phyloP scores from a whole-genome alignment of 2,329 filamentous ascomycete species.

The Zymoseptoria ardabiliae region DNA sequence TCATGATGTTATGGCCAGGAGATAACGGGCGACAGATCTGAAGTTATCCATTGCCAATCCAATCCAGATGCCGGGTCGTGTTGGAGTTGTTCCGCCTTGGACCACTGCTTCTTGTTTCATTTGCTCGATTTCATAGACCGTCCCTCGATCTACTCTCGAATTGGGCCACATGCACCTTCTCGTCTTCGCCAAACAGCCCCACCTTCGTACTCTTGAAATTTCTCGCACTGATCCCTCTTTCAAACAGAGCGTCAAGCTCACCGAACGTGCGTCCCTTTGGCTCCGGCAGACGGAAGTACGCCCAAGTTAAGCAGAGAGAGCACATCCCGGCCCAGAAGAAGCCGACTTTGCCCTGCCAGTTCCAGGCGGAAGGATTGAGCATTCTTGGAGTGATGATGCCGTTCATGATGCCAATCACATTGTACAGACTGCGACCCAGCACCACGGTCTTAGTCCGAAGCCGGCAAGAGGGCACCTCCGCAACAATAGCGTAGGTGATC shows the following conservation, averaged over 20 bases:
- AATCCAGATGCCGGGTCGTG: too few species aligned
- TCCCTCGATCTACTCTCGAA: neutral
- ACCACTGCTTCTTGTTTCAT: neutral
- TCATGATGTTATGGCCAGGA: too few species aligned
- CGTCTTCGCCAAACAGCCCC: slow-evolving; percentile 9
- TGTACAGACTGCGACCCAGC: slow-evolving; percentile 22
- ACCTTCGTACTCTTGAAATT: slow-evolving; percentile 28
- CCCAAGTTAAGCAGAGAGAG: slow-evolving; percentile 42
- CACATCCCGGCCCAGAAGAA: slow-evolving; percentile 41
- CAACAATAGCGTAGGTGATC: slow-evolving; percentile 21
- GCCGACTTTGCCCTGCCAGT: slow-evolving; percentile 12
- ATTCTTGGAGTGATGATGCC: slow-evolving; percentile 20
- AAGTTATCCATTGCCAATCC: too few species aligned
- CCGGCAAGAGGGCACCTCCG: slow-evolving; percentile 23
- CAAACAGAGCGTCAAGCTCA: slow-evolving; percentile 51
- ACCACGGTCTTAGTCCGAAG: slow-evolving; percentile 24
- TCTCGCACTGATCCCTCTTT: slow-evolving; percentile 38
- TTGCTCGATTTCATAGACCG: neutral
- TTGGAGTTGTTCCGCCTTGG: too few species aligned
- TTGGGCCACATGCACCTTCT: neutral
- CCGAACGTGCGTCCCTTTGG: slow-evolving; percentile 47
- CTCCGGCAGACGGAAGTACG: slow-evolving; percentile 49
- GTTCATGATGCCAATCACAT: slow-evolving; percentile 20
- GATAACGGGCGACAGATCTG: too few species aligned
- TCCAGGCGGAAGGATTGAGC: slow-evolving; percentile 23